These are phyloP conservation scores for Debaryomyces nepalensis DNA, from an alignment of 1,139 yeast species.

Conservation along the genomic window DNA sequence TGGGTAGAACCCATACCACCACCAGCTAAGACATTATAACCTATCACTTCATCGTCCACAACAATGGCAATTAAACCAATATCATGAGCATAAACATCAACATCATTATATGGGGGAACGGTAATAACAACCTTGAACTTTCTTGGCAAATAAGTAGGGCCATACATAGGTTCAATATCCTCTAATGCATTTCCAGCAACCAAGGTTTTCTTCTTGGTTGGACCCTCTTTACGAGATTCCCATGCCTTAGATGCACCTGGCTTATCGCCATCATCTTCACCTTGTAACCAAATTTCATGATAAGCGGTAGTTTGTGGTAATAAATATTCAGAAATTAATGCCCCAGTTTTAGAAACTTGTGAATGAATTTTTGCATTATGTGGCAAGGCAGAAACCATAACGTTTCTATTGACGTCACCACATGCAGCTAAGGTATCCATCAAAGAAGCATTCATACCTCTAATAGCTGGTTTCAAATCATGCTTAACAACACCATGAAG, in stretches of 20 bases:
- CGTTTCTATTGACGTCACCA: slow-evolving; percentile 98
- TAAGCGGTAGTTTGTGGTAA: slow-evolving; percentile 93
- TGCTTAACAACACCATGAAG: slow-evolving; percentile 93
- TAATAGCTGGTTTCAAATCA: slow-evolving; percentile 84
- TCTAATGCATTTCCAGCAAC: slow-evolving; percentile 88
- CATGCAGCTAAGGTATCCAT: slow-evolving; percentile 97
- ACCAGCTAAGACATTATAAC: slow-evolving; percentile 90
- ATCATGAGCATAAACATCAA: slow-evolving; percentile 95
- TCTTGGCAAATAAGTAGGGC: slow-evolving; percentile 89
- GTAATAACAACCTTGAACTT: slow-evolving; percentile 94
- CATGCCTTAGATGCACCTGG: slow-evolving; percentile 71
- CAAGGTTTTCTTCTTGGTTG: slow-evolving; percentile 75
- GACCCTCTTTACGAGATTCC: slow-evolving; percentile 76
- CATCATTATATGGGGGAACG: slow-evolving; percentile 96
- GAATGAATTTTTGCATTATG: slow-evolving; percentile 79
- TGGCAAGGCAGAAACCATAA: slow-evolving; percentile 89
- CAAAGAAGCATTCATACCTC: slow-evolving; percentile 88
- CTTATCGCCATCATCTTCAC: slow-evolving; percentile 75
- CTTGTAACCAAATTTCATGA: slow-evolving; percentile 95
- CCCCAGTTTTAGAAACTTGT: slow-evolving; percentile 69
- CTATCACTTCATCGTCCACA: slow-evolving; percentile 65
- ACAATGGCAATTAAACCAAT: slow-evolving; percentile 91
- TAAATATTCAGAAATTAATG: slow-evolving; percentile 75
- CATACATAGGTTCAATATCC: slow-evolving; percentile 86
- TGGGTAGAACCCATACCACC: slow-evolving; percentile 99